Base-by-base conservation (phyloP, 306 rosid species). In the Rosa persica region DNA sequence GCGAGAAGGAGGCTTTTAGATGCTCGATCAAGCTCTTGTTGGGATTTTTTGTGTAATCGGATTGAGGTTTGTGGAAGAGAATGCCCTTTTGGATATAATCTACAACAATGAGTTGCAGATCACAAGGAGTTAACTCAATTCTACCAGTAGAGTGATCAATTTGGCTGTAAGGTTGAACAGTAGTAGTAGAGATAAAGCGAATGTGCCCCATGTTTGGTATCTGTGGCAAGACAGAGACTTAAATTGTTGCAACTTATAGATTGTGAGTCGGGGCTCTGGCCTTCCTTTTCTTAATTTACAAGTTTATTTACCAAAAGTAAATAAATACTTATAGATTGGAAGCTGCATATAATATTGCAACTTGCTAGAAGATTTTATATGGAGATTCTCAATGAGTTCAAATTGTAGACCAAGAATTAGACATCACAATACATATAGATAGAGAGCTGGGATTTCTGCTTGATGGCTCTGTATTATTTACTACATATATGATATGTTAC, bases 1-100 rank as follows among this genome's bases (percentile, higher is more conserved):
- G 61, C 5, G 81, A 70, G 39, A 78, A 52, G 38, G 70, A n/a
- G 68, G 61, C 12, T n/a, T 67, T 75, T 7, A 76, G 46, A 48
- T 20, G 74, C 10, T 76, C 6, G 0, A 51, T 51, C 34, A 61
- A 25, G 73, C 23, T 30, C 34, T 30, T 30, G 34, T 30, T 30
- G 34, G 34, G 46, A 85, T 71, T 20, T 12, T 68, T n/a, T 34
- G 23, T 67, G 58, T 51, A 19, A 13, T 25, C 20, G 49, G 67
- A 1, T 42, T 22, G 39, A 36, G 79, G 82, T 68, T 3, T 5
- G 5, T 16, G 66, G 51, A 80, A 73, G 69, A 80, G 83, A 54
- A 80, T 69, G 2, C 91, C 89, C 46, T 76, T 79, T 69, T 79
- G 88, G 42, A 79, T 79, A 69, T 70, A 12, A 13, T 22, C 73